phyloP scores from a whole-genome alignment of 495 filamentous ascomycete genomes.

The Penicillium subrubescens region DNA sequence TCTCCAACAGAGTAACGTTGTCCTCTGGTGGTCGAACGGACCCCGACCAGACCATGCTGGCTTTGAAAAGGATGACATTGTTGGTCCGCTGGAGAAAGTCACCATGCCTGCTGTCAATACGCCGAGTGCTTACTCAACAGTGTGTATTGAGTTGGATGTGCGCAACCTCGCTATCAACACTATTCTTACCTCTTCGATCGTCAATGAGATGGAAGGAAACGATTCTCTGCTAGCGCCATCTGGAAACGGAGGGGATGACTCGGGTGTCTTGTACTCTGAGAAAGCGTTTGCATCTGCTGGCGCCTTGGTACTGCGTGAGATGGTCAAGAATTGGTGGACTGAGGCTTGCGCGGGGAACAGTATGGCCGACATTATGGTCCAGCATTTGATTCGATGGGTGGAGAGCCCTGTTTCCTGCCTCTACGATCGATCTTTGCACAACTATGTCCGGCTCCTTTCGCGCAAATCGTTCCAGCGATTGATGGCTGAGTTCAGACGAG shows the following conservation, averaged over 20 bases:
- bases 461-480: conserved; percentile 94
- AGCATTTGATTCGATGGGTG: conserved; percentile 96
- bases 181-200: conserved; percentile 92
- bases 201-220: conserved; percentile 92
- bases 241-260: conserved; percentile 58
- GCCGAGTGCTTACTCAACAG: conserved; percentile 89
- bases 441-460: conserved; percentile 98
- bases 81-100: conserved; percentile 81
- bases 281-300: conserved; percentile 92
- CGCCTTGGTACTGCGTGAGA: conserved; percentile 86
- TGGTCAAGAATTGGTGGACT: conserved; percentile 98
- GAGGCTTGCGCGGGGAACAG: conserved; percentile 88
- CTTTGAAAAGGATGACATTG: conserved; percentile 90
- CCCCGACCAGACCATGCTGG: conserved; percentile 93
- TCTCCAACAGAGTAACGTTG: conserved; percentile 86
- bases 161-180: conserved; percentile 97
- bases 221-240: conserved; percentile 66
- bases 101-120: conserved; percentile 93
- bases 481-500: conserved; percentile 94
- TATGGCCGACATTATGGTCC: conserved; percentile 98
- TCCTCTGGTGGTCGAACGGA: conserved; percentile 95
- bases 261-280: conserved; percentile 78
- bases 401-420: conserved; percentile 89
- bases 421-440: conserved; percentile 93
- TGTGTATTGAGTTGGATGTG: conserved; percentile 94